phyloP scores from a whole-genome alignment of 768 basidiomycete genomes.

The Rhodotorula taiwanensis region DNA sequence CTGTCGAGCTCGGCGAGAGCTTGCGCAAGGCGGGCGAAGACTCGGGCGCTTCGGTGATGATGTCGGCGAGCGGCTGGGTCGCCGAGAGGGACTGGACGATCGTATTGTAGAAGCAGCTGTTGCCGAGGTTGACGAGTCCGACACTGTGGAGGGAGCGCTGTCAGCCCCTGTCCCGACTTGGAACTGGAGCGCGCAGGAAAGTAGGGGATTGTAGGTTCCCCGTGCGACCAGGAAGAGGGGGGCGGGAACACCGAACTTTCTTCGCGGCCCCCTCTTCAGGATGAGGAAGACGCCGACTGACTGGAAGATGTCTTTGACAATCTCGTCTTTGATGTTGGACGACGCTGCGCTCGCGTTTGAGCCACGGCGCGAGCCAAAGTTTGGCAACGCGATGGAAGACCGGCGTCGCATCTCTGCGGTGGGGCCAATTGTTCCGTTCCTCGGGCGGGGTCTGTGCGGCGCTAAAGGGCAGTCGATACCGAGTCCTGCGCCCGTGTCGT shows the following conservation, averaged over 20 bases:
- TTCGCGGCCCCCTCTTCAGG: too few relatives aligned
- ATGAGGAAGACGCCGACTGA: neutral
- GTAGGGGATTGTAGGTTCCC: neutral
- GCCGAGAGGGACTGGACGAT: conserved; percentile 68
- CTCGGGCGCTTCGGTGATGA: conserved; percentile 23
- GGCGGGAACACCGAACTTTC: too few relatives aligned
- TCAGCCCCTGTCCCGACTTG: too few relatives aligned
- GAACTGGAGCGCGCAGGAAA: too few relatives aligned
- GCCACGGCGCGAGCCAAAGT: conserved; percentile 9
- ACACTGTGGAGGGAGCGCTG: conserved; percentile 9
- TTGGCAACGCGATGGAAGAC: conserved; percentile 18
- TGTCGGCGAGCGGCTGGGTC: conserved; percentile 38
- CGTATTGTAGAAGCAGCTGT: conserved; percentile 93
- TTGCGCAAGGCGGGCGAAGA: conserved; percentile 60
- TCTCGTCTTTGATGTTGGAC: conserved; percentile 13
- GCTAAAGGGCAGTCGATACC: too few relatives aligned
- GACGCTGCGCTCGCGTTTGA: conserved; percentile 4
- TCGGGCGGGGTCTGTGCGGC: too few relatives aligned
- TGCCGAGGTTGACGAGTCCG: conserved; percentile 44
- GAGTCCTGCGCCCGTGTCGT: too few relatives aligned
- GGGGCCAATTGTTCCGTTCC: too few relatives aligned
- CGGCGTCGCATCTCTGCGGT: conserved; percentile 9
- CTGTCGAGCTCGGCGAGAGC: conserved; percentile 56
- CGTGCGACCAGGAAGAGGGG: neutral
- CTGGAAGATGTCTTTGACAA: conserved; percentile 32